A percentile compares a stretch with the other conserved stretches of the same genome.
These are phyloP conservation scores for Geranium incanum DNA, from an alignment of 441 rosid genomes.

Conservation along the genomic window DNA sequence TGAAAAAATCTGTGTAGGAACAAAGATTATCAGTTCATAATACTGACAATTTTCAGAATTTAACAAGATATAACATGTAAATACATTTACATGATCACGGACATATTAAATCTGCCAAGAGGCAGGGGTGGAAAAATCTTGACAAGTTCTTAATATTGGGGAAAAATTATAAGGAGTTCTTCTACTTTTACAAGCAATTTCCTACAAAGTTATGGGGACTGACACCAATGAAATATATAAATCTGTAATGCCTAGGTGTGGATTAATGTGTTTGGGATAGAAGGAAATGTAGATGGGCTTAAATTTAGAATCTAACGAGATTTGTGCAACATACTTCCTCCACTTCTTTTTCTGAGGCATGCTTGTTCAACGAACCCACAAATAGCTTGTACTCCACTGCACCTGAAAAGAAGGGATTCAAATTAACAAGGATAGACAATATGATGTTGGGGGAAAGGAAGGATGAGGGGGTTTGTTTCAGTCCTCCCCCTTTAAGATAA, in stretches of 20 bases:
- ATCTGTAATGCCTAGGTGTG: not conserved
- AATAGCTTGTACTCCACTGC: constrained; percentile 91
- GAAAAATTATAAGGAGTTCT: not conserved
- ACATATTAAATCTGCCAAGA: constrained; percentile 9
- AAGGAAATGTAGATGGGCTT: not conserved
- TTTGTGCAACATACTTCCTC: constrained; percentile 60
- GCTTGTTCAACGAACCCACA: constrained; percentile 92
- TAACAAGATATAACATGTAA: not conserved
- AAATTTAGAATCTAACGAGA: not conserved
- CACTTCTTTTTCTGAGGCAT: constrained; percentile 88
- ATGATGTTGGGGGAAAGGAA: constrained; percentile 9
- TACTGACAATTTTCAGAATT: not conserved
- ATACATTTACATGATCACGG: not conserved
- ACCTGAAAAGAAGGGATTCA: constrained; percentile 38
- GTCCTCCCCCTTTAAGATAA: not conserved
- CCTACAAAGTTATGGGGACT: not conserved
- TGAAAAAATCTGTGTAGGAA: constrained; percentile 60
- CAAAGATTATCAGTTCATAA: constrained; percentile 1
- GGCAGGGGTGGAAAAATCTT: not conserved
- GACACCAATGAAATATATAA: not conserved
- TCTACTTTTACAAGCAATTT: not conserved
- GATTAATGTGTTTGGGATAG: not conserved
- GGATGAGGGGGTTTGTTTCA: not conserved
- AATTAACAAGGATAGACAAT: constrained; percentile 10
- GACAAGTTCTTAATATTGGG: not conserved